These are phyloP conservation scores for Chaetomiaceae sp. DNA, from an alignment of 2,329 filamentous ascomycete genomes.

Conservation along the genomic window DNA sequence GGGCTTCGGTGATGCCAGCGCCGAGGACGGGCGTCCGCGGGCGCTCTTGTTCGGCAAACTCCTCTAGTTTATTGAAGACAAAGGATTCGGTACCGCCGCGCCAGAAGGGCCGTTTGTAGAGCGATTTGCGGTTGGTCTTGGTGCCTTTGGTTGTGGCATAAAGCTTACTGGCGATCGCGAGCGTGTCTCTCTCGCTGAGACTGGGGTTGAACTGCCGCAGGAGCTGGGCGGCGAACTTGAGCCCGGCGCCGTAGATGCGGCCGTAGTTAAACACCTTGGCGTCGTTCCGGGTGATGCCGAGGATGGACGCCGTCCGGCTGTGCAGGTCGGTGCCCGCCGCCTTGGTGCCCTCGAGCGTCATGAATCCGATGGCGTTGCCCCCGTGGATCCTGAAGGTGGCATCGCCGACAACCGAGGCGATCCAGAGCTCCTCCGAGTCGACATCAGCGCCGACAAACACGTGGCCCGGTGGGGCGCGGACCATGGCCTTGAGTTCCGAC, in stretches of 20 bases:
- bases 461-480: slow-evolving; percentile 84
- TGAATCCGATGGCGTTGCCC: slow-evolving; percentile 95
- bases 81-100: slow-evolving; percentile 94
- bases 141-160: slow-evolving; percentile 88
- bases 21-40: slow-evolving; percentile 88
- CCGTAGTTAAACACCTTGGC: slow-evolving; percentile 99
- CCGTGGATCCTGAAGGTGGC: slow-evolving; percentile 92
- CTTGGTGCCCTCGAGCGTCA: slow-evolving; percentile 96
- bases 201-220: slow-evolving; percentile 88
- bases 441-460: slow-evolving; percentile 95
- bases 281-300: slow-evolving; percentile 90
- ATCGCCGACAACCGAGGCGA: slow-evolving; percentile 89
- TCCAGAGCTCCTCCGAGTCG: slow-evolving; percentile 96
- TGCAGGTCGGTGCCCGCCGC: slow-evolving; percentile 89
- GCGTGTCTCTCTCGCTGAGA: slow-evolving; percentile 72
- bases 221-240: slow-evolving; percentile 86
- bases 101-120: slow-evolving; percentile 80
- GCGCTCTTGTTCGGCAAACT: slow-evolving; percentile 90
- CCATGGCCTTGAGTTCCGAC: slow-evolving; percentile 95
- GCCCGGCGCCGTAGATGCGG: slow-evolving; percentile 93
- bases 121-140: slow-evolving; percentile 67
- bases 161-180: slow-evolving; percentile 67
- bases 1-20: slow-evolving; percentile 90
- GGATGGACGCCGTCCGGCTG: slow-evolving; percentile 83
- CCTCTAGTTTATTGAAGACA: slow-evolving; percentile 96